A percentile compares a stretch with the other conserved stretches of the same genome.
phyloP scores from a whole-genome alignment of 2,329 filamentous ascomycete species.

The Claviceps cyperi region DNA sequence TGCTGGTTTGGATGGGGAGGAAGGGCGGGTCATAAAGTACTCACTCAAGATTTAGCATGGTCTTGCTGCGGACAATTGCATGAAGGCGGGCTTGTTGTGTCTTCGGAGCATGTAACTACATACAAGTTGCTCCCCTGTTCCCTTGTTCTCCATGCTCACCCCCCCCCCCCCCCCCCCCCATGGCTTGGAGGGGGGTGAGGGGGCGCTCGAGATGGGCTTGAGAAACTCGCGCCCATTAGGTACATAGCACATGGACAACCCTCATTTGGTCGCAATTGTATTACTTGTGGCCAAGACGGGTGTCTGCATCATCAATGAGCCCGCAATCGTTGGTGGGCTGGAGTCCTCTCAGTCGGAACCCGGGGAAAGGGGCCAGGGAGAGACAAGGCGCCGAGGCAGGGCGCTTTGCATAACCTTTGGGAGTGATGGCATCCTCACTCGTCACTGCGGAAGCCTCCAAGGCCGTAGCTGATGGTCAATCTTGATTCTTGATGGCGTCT shows the following conservation, averaged over 20 bases:
- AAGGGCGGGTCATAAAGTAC: constrained; percentile 17
- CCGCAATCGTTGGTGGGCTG: not conserved
- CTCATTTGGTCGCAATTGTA: not conserved
- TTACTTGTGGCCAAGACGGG: not conserved
- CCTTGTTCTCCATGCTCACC: constrained; percentile 3
- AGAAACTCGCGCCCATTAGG: not conserved
- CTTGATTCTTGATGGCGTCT: not conserved
- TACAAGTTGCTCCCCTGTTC: not conserved
- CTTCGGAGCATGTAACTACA: not conserved
- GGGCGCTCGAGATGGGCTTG: not conserved
- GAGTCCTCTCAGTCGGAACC: not conserved
- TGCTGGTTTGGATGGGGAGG: constrained; percentile 6
- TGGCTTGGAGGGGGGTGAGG: not conserved
- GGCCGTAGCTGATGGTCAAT: not conserved
- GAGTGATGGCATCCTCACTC: not conserved
- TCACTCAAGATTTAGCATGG: constrained; percentile 1
- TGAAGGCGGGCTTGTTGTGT: constrained; percentile 3
- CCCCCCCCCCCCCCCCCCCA: not conserved
- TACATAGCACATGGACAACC: not conserved
- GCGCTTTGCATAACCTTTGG: not conserved
- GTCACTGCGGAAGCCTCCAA: not conserved
- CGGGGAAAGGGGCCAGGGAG: not conserved
- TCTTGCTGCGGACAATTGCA: not conserved
- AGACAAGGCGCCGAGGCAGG: not conserved
- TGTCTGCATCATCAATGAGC: constrained; percentile 3